Evolutionary conservation across 1,139 yeast genomes (phyloP), one percentile per base, ranked within the genome.

Genomic region (Candida sp.): DNA sequence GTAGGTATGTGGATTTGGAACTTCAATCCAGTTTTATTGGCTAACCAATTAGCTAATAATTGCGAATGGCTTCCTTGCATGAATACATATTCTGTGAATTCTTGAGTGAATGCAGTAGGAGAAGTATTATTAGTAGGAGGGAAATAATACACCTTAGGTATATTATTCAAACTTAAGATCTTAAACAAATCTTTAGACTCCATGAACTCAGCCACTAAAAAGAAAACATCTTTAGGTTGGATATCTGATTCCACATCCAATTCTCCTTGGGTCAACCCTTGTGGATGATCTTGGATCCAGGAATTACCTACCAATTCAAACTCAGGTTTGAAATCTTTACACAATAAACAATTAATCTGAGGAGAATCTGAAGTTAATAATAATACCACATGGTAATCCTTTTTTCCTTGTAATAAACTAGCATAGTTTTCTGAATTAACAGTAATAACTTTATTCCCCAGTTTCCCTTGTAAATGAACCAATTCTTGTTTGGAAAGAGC

Each of bases 141-240:
- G 61, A 82, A 85, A 48, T 84, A 65, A 64, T 75, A 84, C 38
- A 90, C 59, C 57, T 87, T 84, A 33, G 99, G 99, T 34, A 93
- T 96, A 48, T 82, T 82, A 54, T 80, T 79, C 54, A 93, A 69
- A 35, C 77, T 70, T 59, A 83, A 70, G 38, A 61, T 61, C 56
- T 70, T 73, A 72, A 85, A 89, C 52, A 75, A 73, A 44, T 68
- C 70, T 50, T 73, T 70, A 37, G 80, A 70, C 36, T 79, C 79
- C 43, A 74, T 66, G 56, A 87, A 83, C 57, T 91, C 97, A 6
- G 96, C 81, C 43, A 74, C 69, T 25, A 87, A 86, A 61, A 93
- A 88, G 66, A 78, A 82, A 33, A 91, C 65, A 51, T 71, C 66
- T 49, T 60, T 59, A 22, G 47, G 47, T n/a, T 51, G 51, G 19